phyloP scores from a whole-genome alignment of 768 basidiomycete species.

The Omphalotus guepiniiformis region DNA sequence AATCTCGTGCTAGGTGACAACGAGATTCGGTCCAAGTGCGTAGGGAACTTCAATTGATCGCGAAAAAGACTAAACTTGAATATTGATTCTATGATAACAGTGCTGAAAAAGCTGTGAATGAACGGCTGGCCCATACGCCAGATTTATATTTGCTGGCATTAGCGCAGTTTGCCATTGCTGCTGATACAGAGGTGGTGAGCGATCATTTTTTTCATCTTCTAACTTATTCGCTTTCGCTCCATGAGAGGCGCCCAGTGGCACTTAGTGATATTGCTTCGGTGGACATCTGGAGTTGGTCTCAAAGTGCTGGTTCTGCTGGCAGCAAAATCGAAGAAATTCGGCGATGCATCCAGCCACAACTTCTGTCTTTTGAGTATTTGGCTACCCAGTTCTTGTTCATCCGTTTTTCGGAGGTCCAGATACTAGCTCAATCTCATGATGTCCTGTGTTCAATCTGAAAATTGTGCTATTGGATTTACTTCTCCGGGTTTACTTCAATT shows the following conservation, averaged over 20 bases:
- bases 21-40: conserved; percentile 69
- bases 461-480: no score
- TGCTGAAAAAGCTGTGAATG: conserved; percentile 80
- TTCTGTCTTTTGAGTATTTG: neutral
- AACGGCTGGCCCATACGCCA: conserved; percentile 71
- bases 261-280: no score
- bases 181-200: conserved; percentile 78
- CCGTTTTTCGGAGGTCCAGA: neutral
- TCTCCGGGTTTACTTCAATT: conserved; percentile 10
- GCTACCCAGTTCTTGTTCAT: neutral
- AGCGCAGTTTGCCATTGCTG: conserved; percentile 71
- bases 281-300: no score
- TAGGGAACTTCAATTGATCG: neutral
- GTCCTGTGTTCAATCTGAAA: no score
- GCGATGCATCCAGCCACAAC: no score
- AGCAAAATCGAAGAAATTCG: no score
- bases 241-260: neutral
- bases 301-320: no score
- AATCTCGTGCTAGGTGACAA: conserved; percentile 85
- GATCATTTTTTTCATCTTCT: neutral
- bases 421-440: neutral
- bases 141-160: conserved; percentile 77
- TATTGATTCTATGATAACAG: conserved; percentile 23
- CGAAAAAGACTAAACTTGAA: neutral
- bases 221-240: neutral